Evolutionary conservation across 768 basidiomycete genomes (phyloP).

Genomic region (Suillus ampliporus): DNA sequence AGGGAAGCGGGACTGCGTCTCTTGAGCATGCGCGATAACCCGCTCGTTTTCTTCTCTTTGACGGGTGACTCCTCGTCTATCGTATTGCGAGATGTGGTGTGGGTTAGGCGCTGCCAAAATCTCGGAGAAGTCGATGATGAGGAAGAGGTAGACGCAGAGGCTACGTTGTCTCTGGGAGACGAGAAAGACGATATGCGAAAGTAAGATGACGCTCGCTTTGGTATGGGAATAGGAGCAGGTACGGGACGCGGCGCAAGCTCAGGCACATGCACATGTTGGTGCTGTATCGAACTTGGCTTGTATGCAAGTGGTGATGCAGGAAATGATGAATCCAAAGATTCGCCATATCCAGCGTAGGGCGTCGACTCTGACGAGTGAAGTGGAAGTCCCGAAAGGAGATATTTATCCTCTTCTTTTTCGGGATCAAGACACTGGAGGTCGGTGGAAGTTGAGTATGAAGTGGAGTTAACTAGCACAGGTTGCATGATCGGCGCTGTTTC

Average conservation of each 20-base stretch:
- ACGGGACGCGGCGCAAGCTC: background rate
- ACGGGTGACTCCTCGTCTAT: conserved; percentile 17
- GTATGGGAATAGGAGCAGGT: conserved; percentile 16
- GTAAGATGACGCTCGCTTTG: background rate
- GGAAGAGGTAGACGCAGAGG: conserved; percentile 2
- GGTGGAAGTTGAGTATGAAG: background rate
- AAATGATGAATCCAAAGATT: background rate
- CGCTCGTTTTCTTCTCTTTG: conserved; percentile 19
- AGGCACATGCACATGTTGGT: background rate
- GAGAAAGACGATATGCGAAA: conserved; percentile 13
- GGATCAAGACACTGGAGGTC: background rate
- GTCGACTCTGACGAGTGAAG: conserved; percentile 13
- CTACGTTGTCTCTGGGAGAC: background rate
- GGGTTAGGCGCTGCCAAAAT: conserved; percentile 32
- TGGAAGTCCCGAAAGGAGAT: background rate
- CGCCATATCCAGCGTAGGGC: background rate
- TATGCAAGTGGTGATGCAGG: background rate
- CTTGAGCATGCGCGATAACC: conserved; percentile 29
- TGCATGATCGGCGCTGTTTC: background rate
- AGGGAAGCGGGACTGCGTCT: conserved; percentile 18
- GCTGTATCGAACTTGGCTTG: too few species aligned
- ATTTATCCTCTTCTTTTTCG: background rate
- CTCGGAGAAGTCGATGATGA: conserved; percentile 18
- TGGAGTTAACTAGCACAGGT: background rate
- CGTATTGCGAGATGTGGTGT: conserved; percentile 22